Base-by-base conservation (phyloP, 1,139 yeast species). In the Sugiyamaella xylanicola region DNA sequence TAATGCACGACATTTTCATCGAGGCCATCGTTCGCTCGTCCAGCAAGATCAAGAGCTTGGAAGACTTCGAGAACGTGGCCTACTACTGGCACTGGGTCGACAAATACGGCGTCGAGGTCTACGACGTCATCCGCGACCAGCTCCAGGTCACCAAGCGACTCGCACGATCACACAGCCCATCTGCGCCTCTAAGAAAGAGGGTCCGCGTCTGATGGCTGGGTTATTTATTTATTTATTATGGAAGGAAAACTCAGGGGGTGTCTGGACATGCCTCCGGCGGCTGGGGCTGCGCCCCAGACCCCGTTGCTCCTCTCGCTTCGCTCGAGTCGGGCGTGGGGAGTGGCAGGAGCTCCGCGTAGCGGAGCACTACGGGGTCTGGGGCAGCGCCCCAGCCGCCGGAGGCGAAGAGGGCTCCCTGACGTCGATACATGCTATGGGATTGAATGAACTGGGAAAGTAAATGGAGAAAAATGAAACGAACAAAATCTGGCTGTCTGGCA, bases 61-160 rank as follows among this genome's bases (percentile, higher is more conserved):
- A 58, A 16, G 70, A 66, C 51, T 58, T 66, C 21, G 54, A 56
- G 41, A 51, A 55, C 21, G 64, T 60, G 15, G 68, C 67, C 11
- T 61, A 59, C 55, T 66, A 64, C 57, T 66, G 70, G 70, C 61
- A 65, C 40, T 61, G 65, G 64, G 56, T 66, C 37, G 70, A 66
- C 48, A 53, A 48, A 42, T 64, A 60, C 45, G 70, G 69, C 13
- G 57, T 53, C 29, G 69, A 66, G 47, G 63, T 66, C 17, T 66
- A 57, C 54, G 56, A 56, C 20, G 51, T 63, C 20, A 59, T 66
- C 22, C 59, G 60, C 2, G 62, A 58, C 36, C 59, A 60, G 52
- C 60, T 66, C 21, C 55, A 58, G 36, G 53, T 56, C 36, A 51
- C 48, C 29, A 54, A 54, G 17, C 21, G 57, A 13, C 42, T 29